Percentiles rank a stretch among this genome's conserved stretches.
phyloP scores from a whole-genome alignment of 176 grass and related monocot species.

The Oropetium thomaeum region DNA sequence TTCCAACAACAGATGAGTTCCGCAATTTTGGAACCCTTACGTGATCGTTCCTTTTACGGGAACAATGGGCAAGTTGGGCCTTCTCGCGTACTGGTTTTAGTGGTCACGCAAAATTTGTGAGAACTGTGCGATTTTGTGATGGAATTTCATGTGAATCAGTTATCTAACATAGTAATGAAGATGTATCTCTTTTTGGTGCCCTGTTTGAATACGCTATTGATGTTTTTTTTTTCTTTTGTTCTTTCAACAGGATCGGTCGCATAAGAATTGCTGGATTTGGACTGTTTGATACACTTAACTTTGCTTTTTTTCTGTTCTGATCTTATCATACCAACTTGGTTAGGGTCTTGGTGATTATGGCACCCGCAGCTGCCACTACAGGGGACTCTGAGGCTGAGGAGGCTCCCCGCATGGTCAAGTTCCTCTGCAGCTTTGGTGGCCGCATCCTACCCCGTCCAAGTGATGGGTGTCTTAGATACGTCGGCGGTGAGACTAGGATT shows the following conservation, averaged over 20 bases:
- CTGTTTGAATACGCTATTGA: background rate
- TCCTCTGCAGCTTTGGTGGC: constrained; percentile 91
- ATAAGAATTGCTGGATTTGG: constrained; percentile 1
- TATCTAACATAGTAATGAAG: background rate
- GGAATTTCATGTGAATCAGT: background rate
- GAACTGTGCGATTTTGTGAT: background rate
- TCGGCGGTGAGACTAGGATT: constrained; percentile 83
- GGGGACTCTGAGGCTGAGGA: constrained; percentile 32
- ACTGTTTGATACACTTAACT: constrained; percentile 11
- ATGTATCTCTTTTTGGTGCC: background rate
- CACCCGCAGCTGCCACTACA: background rate
- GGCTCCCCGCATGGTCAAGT: constrained; percentile 64
- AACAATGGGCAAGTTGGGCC: background rate
- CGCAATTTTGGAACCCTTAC: background rate
- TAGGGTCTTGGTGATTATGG: constrained; percentile 17
- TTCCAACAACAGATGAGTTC: background rate
- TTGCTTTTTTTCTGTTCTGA: background rate
- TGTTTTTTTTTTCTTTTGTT: background rate
- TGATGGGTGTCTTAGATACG: constrained; percentile 74
- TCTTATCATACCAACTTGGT: constrained; percentile 16
- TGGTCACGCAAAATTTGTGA: background rate
- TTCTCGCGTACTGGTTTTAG: background rate
- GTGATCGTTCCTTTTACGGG: background rate
- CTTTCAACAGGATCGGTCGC: constrained; percentile 22
- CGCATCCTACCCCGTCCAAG: constrained; percentile 80